Conservation (phyloP, 169 alveolate species). For the Cryptosporidium parvum region DNA sequence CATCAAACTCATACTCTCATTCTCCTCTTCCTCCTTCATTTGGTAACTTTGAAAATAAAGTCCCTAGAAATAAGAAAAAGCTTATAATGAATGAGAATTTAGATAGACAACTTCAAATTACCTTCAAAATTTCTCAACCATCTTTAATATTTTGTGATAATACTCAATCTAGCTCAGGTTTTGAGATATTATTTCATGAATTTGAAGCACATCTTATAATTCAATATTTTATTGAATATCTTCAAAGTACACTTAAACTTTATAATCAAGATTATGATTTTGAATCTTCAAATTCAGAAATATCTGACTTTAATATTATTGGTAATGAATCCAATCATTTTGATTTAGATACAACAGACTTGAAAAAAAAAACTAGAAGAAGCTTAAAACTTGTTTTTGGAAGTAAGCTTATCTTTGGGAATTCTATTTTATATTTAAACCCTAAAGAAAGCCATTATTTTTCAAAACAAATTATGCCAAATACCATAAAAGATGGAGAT, state of each 20-base stretch:
- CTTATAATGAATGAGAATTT: conserved; percentile 8
- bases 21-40: not conserved
- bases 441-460: not conserved
- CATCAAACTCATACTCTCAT: no score
- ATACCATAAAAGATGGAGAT: conserved; percentile 25
- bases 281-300: not conserved
- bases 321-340: not conserved
- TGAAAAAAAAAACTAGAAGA: conserved; percentile 7
- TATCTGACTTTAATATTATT: not conserved
- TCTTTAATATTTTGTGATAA: conserved; percentile 45
- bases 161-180: conserved; percentile 49
- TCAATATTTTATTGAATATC: conserved; percentile 11
- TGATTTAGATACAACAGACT: not conserved
- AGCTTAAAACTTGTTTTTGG: conserved; percentile 5
- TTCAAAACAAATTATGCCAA: not conserved
- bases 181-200: conserved; percentile 45
- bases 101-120: conserved; percentile 11
- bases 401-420: conserved; percentile 26
- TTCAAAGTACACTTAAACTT: not conserved
- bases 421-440: conserved; percentile 13
- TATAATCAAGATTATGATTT: not conserved
- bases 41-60: not conserved
- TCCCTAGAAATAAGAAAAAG: not conserved
- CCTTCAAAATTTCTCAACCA: conserved; percentile 26
- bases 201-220: conserved; percentile 29